Percentiles rank a stretch among this genome's conserved stretches.
Conservation (phyloP, 148 eudicot species). For the Vaccinium vitisidaea region DNA sequence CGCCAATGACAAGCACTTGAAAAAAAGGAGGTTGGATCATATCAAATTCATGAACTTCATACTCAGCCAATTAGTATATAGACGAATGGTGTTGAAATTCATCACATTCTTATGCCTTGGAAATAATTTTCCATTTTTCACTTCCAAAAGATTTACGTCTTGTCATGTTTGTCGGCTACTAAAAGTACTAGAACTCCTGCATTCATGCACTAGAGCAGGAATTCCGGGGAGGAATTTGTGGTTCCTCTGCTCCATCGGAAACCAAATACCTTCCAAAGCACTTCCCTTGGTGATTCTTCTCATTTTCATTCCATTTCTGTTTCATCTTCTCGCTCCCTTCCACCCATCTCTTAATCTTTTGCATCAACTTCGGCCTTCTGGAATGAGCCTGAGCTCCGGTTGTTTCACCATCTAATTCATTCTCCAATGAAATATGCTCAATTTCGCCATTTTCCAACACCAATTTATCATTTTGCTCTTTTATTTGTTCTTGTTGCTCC, state of each 20-base stretch:
- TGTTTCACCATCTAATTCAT: conserved; percentile 13
- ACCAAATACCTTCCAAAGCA: conserved; percentile 30
- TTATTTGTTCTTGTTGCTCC: conserved; percentile 22
- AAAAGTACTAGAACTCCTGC: not conserved
- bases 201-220: conserved; percentile 46
- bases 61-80: too few relatives aligned
- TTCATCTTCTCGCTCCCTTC: conserved; percentile 41
- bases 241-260: conserved; percentile 27
- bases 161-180: not conserved
- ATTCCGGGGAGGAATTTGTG: conserved; percentile 25
- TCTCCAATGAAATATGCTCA: conserved; percentile 12
- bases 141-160: not conserved
- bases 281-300: conserved; percentile 28
- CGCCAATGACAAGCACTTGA: too few relatives aligned
- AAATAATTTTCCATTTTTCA: too few relatives aligned
- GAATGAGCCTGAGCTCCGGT: conserved; percentile 20
- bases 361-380: conserved; percentile 39
- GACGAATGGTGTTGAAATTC: too few relatives aligned
- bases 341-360: conserved; percentile 58
- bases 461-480: conserved; percentile 6
- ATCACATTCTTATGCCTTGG: too few relatives aligned
- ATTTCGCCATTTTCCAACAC: conserved; percentile 12
- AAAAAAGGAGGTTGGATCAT: too few relatives aligned
- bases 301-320: conserved; percentile 26
- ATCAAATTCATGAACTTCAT: too few relatives aligned